Base-by-base conservation (phyloP, 1,139 yeast species). In the Torulaspora globosa region DNA sequence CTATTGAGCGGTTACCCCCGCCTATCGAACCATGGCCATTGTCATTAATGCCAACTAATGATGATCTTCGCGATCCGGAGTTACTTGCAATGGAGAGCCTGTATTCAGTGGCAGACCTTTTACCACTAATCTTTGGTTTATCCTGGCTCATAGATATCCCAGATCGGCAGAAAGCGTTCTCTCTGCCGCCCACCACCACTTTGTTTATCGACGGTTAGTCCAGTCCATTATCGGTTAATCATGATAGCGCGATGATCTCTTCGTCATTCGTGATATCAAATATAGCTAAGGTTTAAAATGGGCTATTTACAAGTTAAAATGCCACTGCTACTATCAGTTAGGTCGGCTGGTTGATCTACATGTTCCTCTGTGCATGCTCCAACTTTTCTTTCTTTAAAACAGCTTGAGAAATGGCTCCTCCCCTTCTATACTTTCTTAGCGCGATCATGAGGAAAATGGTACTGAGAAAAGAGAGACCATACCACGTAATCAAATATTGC, bases 401-500 rank as follows among this genome's bases (percentile, higher is more conserved):
- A 4, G 55, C 53, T 40, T 56, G 67, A 67, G 78, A 56, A 56
- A 74, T 47, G 55, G 66, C 56, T 62, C 61, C 63, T 62, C 79
- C 61, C 65, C 70, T 47, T 34, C 58, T 58, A 48, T 44, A 52
- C 63, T 76, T 79, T 57, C 68, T 76, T 50, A 84, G 62, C 9
- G 86, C 80, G 28, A 76, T 66, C 44, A 78, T 65, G 19, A 90
- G 72, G 63, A 86, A 74, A 28, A 82, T 78, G 0, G 89, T 61
- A 39, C 95, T 84, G 31, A 85, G 76, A 33, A 84, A 58, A 1
- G 89, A 80, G 35, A 89, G 76, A 0, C 95, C 96, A 64, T 87
- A 92, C 99, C 99, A 92, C 0, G 99, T 92, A 18, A 88, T 78
- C 59, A 92, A 71, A 65, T 92, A 92, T 66, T 92, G 96, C 66